Evolutionary conservation across 768 basidiomycete species (phyloP).

Genomic region (Suillus lakei): DNA sequence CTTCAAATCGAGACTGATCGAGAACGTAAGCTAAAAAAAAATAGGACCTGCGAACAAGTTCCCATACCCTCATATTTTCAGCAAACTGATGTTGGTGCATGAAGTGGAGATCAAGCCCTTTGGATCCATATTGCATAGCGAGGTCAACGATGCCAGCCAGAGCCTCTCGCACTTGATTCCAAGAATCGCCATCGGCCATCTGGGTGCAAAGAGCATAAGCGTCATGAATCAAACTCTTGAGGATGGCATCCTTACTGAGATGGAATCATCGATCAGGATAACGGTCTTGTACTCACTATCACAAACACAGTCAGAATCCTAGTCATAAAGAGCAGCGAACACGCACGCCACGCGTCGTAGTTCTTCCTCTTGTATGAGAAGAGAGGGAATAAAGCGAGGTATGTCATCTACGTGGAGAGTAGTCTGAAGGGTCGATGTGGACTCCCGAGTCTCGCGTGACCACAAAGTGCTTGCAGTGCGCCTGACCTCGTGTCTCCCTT

Average conservation of each 20-base stretch:
- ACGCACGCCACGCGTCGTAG: slow-evolving; percentile 34
- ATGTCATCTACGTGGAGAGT: slow-evolving; percentile 33
- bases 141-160: slow-evolving; percentile 45
- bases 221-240: neutral
- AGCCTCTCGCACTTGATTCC: slow-evolving; percentile 45
- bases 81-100: slow-evolving; percentile 41
- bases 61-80: slow-evolving; percentile 27
- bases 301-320: slow-evolving; percentile 8
- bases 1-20: slow-evolving; percentile 26
- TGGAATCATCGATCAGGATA: slow-evolving; percentile 45
- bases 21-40: neutral
- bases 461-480: neutral
- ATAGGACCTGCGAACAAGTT: neutral
- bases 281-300: slow-evolving; percentile 46
- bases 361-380: slow-evolving; percentile 18
- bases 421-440: slow-evolving; percentile 20
- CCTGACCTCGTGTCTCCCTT: slow-evolving; percentile 10
- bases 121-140: slow-evolving; percentile 40
- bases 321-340: neutral
- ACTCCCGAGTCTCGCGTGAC: slow-evolving; percentile 18
- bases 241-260: slow-evolving; percentile 32
- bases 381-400: slow-evolving; percentile 28
- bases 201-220: slow-evolving; percentile 10
- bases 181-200: slow-evolving; percentile 47
- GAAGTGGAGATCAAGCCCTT: slow-evolving; percentile 48